phyloP scores from a whole-genome alignment of 805 yeast species.

The Schwanniomyces vanrijiae region DNA sequence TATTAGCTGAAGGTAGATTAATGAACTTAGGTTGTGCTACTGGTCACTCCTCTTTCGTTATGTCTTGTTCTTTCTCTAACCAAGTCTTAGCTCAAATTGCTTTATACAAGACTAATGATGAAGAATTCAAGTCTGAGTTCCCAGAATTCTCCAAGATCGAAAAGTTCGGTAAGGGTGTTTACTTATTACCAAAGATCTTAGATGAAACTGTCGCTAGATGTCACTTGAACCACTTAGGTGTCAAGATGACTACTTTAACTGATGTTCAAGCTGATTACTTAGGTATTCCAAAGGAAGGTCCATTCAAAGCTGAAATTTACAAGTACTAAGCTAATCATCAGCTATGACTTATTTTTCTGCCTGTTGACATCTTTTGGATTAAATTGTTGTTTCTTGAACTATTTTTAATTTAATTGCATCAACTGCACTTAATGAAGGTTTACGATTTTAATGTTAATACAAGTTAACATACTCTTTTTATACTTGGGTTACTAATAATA shows the following conservation, averaged over 20 bases:
- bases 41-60: constrained; percentile 98
- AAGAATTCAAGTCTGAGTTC: constrained; percentile 71
- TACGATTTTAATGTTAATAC: constrained; percentile 5
- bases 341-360: constrained; percentile 10
- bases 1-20: constrained; percentile 98
- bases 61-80: constrained; percentile 99
- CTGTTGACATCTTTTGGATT: constrained; percentile 10
- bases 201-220: constrained; percentile 98
- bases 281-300: constrained; percentile 90
- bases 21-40: constrained; percentile 99
- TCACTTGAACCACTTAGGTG: constrained; percentile 95
- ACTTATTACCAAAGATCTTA: constrained; percentile 94
- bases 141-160: constrained; percentile 93
- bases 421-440: constrained; percentile 43
- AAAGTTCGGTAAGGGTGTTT: constrained; percentile 89
- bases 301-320: constrained; percentile 97
- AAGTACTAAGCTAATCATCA: constrained; percentile 62
- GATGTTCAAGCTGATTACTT: constrained; percentile 89
- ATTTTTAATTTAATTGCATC: constrained; percentile 38
- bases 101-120: constrained; percentile 85
- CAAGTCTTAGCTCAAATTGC: constrained; percentile 99
- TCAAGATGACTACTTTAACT: constrained; percentile 74
- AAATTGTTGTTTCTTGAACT: constrained; percentile 10
- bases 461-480: constrained; percentile 4
- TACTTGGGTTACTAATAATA: constrained; percentile 17